A percentile compares a stretch with the other conserved stretches of the same genome.
Conservation (phyloP, 176 grass and related monocot species). For the Melocanna baccifera region DNA sequence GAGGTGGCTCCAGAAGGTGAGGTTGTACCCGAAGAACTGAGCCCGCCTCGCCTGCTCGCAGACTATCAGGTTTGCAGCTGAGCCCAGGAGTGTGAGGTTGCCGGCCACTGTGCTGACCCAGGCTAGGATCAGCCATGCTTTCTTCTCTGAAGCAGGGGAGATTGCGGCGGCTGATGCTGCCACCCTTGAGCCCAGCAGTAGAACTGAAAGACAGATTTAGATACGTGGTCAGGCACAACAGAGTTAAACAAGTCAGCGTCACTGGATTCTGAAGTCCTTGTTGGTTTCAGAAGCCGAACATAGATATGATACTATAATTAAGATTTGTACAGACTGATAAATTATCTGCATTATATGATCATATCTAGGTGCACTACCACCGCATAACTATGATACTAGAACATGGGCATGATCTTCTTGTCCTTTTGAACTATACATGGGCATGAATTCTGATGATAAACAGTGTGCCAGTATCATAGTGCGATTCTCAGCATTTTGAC, state of each 20-base stretch:
- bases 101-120: slow-evolving; percentile 92
- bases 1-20: slow-evolving; percentile 92
- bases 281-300: background rate
- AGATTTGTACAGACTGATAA: background rate
- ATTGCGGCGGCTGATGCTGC: slow-evolving; percentile 77
- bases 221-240: background rate
- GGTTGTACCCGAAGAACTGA: slow-evolving; percentile 72
- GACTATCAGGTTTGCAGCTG: slow-evolving; percentile 91
- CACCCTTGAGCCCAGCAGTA: slow-evolving; percentile 80
- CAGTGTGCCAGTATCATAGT: background rate
- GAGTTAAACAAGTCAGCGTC: background rate
- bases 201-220: slow-evolving; percentile 66
- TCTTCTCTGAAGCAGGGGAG: slow-evolving; percentile 57
- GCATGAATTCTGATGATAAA: background rate
- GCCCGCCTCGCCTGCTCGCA: slow-evolving; percentile 84
- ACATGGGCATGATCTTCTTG: background rate
- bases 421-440: no score
- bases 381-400: background rate
- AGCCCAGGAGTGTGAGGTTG: slow-evolving; percentile 87
- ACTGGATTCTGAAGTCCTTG: background rate
- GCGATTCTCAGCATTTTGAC: background rate
- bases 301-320: background rate
- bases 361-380: background rate
- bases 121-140: slow-evolving; percentile 90
- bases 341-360: background rate